These are phyloP conservation scores for Wallacemonas sp. DNA, from an alignment of 208 protist genomes.

Conservation along the genomic window DNA sequence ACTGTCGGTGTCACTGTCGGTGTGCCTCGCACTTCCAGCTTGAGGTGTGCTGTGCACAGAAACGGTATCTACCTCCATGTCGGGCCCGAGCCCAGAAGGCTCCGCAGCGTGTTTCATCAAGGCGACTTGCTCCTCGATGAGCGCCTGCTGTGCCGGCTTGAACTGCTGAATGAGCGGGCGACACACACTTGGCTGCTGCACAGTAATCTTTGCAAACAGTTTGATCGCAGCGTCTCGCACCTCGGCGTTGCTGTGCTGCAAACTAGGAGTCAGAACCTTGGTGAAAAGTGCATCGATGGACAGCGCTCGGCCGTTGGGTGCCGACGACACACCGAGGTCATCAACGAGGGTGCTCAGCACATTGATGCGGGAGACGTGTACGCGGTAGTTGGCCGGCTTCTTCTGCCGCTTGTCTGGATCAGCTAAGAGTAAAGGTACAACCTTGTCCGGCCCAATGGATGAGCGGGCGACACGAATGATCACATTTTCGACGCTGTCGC, in stretches of 20 bases:
- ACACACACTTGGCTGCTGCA: slow-evolving; percentile 26
- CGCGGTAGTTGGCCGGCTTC: slow-evolving; percentile 43
- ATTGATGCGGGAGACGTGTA: slow-evolving; percentile 65
- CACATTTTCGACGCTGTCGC: slow-evolving; percentile 54
- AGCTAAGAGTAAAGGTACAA: slow-evolving; percentile 46
- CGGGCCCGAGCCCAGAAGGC: slow-evolving; percentile 1
- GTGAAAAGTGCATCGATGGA: slow-evolving; percentile 46
- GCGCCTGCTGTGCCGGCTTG: slow-evolving; percentile 69
- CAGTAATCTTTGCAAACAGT: slow-evolving; percentile 69
- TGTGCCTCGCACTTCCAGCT: not conserved
- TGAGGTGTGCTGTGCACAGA: slow-evolving; percentile 12
- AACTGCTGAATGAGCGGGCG: slow-evolving; percentile 39
- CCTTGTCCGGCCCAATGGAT: slow-evolving; percentile 43
- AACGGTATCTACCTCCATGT: slow-evolving; percentile 10
- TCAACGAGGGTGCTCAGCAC: slow-evolving; percentile 75
- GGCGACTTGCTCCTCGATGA: slow-evolving; percentile 73
- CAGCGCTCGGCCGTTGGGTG: slow-evolving; percentile 28
- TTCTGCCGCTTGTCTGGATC: slow-evolving; percentile 71
- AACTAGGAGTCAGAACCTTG: slow-evolving; percentile 53
- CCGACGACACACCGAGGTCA: slow-evolving; percentile 43
- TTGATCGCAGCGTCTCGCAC: slow-evolving; percentile 71
- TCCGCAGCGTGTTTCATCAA: not conserved
- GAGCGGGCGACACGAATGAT: slow-evolving; percentile 50
- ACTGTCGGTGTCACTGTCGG: slow-evolving; percentile 4
- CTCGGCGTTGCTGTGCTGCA: slow-evolving; percentile 76